phyloP scores from a whole-genome alignment of 2,329 filamentous ascomycete species.

The Bisporella sp. region DNA sequence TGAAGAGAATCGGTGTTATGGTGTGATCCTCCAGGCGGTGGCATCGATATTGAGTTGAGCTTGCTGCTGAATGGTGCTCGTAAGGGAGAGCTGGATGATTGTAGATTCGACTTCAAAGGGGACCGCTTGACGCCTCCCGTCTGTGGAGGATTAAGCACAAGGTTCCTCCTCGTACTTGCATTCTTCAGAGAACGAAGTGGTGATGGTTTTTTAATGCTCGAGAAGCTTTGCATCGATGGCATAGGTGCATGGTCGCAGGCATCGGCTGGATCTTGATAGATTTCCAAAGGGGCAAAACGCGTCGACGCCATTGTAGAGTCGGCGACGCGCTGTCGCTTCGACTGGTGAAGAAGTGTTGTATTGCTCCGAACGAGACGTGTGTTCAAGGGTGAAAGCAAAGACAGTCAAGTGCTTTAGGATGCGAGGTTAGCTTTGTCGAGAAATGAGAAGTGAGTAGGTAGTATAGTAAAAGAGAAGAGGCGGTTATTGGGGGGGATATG shows the following conservation, averaged over 20 bases:
- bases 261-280: conserved; percentile 48
- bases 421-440: too few species aligned
- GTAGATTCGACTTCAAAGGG: conserved; percentile 57
- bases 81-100: conserved; percentile 50
- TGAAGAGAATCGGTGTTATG: conserved; percentile 59
- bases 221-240: conserved; percentile 19
- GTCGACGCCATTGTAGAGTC: conserved; percentile 41
- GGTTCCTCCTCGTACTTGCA: conserved; percentile 45
- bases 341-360: not conserved
- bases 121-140: conserved; percentile 50
- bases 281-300: conserved; percentile 45
- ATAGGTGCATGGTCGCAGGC: conserved; percentile 31
- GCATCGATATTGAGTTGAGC: conserved; percentile 61
- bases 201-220: conserved; percentile 20
- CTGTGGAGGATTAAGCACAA: conserved; percentile 57
- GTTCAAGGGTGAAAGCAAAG: too few species aligned
- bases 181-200: conserved; percentile 35
- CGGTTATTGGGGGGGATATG: conserved; percentile 17
- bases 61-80: conserved; percentile 55
- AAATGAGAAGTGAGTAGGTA: not conserved
- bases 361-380: too few species aligned
- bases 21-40: conserved; percentile 49
- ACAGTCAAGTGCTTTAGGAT: too few species aligned
- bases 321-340: conserved; percentile 17
- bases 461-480: conserved; percentile 11